Evolutionary conservation across 805 yeast species (phyloP), one percentile per base, ranked within the genome.

Genomic region (Cyberlindnera misumaiensis): DNA sequence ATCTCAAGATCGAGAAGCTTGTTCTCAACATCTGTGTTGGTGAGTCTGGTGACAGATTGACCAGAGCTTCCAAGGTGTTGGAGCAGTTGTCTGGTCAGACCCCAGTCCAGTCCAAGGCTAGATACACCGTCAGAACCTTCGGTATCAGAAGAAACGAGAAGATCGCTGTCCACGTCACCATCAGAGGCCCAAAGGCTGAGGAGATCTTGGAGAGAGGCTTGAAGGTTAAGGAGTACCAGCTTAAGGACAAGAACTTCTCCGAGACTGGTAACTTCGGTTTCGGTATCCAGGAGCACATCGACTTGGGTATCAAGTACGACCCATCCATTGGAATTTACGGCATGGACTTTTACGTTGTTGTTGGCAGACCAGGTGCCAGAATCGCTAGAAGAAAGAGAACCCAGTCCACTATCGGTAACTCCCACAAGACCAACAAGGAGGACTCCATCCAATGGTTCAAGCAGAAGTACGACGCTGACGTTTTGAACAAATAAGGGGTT

Each of bases 31-130:
- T 93, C 77, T 89, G 95, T 75, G 98, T 93, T 73, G 98, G 98
- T 79, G 98, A 93, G 78, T 89, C 97, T 73, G 98, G 98, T 81
- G 98, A 93, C 75, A 85, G 97, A 83, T 87, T 93, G 73, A 93
- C 98, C 79, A 90, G 98, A 85, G 98, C 98, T 63, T 93, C 98
- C 68, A 93, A 93, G 82, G 98, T 93, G 65, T 81, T 93, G 68
- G 98, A 93, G 79, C 98, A 93, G 80, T 84, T 93, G 64, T 90
- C 97, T 60, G 98, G 98, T 89, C 98, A 93, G 79, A 93, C 98
- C 64, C 98, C 98, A 71, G 98, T 93, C 62, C 96, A 86, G 73
- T 89, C 97, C 63, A 93, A 93, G 83, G 98, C 98, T 64, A 86
- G 98, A 80, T 93, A 93, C 87, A 93, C 98, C 57, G 97, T 93